Evolutionary conservation across 192 early-diverging fungal species (phyloP), one percentile per base, ranked within the genome.

Genomic region (Coemansia sp.): DNA sequence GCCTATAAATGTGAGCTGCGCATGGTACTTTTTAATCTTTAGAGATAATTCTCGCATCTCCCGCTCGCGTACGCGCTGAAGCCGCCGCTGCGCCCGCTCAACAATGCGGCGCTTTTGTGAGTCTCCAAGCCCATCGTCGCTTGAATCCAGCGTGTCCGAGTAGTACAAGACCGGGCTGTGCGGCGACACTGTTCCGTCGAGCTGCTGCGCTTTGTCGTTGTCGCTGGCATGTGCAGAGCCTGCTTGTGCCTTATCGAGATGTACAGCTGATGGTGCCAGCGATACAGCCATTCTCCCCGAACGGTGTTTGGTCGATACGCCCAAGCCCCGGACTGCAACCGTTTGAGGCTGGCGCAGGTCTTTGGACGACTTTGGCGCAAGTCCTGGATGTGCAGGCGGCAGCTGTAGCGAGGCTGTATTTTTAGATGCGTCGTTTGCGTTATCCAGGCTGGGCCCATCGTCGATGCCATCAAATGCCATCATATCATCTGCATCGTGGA

Each of bases 21-120:
- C 67, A 19, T 79, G 76, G 55, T 70, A 73, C 43, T 64, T 59
- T 65, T 64, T 69, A 27, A 79, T 79, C 60, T 70, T 71, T 3
- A 61, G 67, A 2, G 76, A 69, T 32, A 79, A 58, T 2, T 55
- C 71, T 49, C 70, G 63, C 76, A 79, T 73, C 48, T 73, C 71
- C 29, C 76, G 54, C 45, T 73, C 71, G 5, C 76, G 76, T 55
- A 63, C 71, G n/a, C 38, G 54, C 67, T 41, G 58, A 2, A 63
- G 69, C 60, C 57, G 49, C 25, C 39, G 35, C 10, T 60, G 62
- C 3, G 55, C 59, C 32, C 50, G 54, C 38, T 56, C 61, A 2
- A 60, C 58, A 6, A 66, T 43, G 7, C 58, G 58, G 23, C 39
- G 54, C 43, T 55, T 54, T 23, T 61, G 43, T 5, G 38, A 19